Evolutionary conservation across 768 basidiomycete species (phyloP).

Genomic region (Tylopilus rubrobrunneus): DNA sequence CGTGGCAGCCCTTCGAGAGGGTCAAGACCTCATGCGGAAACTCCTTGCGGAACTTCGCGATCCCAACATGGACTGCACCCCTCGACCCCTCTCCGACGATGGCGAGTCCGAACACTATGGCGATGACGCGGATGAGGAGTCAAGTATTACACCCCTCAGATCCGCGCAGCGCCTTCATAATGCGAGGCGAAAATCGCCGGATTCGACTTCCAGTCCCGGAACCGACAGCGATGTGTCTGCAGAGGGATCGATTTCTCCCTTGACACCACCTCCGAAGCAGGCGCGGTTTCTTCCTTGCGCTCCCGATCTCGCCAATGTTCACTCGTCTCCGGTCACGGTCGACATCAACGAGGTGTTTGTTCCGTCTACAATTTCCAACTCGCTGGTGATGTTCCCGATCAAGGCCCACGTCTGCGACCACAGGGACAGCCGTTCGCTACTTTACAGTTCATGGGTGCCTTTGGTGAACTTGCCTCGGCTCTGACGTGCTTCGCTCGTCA

Average conservation of each 20-base stretch:
- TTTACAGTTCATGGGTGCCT: not conserved
- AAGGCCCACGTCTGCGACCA: constrained; percentile 1
- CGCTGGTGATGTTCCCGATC: constrained; percentile 1
- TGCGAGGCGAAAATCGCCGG: not conserved
- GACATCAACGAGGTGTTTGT: not conserved
- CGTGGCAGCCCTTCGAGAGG: not conserved
- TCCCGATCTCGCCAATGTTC: not conserved
- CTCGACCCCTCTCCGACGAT: constrained; percentile 4
- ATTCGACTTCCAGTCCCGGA: not conserved
- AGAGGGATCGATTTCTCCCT: constrained; percentile 3
- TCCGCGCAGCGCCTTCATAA: not conserved
- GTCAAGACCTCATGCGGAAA: constrained; percentile 11
- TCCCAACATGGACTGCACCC: constrained; percentile 3
- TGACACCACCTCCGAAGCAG: not conserved
- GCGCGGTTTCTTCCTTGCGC: not conserved
- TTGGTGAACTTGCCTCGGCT: not conserved
- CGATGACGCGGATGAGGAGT: not conserved
- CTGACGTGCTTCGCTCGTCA: not conserved
- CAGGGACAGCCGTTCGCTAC: not conserved
- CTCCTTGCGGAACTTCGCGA: constrained; percentile 17
- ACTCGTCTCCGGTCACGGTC: not conserved
- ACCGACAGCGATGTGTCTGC: constrained; percentile 1
- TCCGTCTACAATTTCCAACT: not conserved
- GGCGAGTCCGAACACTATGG: not conserved
- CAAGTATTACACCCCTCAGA: not conserved